phyloP scores from a whole-genome alignment of 306 rosid species.

The Comarum palustre region DNA sequence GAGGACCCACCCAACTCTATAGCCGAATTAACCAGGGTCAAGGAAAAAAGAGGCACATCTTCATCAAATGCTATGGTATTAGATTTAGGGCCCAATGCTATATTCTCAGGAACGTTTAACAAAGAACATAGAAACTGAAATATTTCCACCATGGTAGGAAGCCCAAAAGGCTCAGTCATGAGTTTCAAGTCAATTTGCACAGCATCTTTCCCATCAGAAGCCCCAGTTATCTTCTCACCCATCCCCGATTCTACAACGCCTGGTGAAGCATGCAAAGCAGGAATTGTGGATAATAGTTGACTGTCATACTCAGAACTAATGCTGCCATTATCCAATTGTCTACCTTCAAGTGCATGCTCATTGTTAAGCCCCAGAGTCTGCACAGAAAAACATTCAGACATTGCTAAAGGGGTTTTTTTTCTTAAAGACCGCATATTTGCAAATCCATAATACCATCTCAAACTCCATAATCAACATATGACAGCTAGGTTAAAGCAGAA shows the following conservation, averaged over 20 bases:
- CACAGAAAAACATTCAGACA: constrained; percentile 33
- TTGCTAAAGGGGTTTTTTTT: constrained; percentile 11
- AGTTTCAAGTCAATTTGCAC: constrained; percentile 59
- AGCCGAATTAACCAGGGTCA: constrained; percentile 78
- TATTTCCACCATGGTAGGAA: constrained; percentile 96
- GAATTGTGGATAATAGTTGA: constrained; percentile 50
- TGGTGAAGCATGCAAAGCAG: constrained; percentile 41
- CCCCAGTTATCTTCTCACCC: constrained; percentile 52
- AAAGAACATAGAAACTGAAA: constrained; percentile 83
- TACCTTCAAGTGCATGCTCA: constrained; percentile 59
- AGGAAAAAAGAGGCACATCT: constrained; percentile 91
- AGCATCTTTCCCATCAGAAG: constrained; percentile 52
- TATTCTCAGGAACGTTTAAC: constrained; percentile 69
- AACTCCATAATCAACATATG: not conserved
- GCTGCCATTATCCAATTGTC: constrained; percentile 78
- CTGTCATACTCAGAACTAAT: constrained; percentile 58
- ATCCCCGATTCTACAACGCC: constrained; percentile 44
- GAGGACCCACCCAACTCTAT: constrained; percentile 92
- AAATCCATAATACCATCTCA: not conserved
- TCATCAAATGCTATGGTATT: constrained; percentile 87
- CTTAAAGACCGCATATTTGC: not conserved
- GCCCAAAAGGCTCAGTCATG: constrained; percentile 89
- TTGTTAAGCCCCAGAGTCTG: constrained; percentile 58
- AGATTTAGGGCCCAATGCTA: constrained; percentile 63
- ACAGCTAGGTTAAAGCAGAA: not conserved